Evolutionary conservation across 495 filamentous ascomycete species (phyloP).

Genomic region (Parathielavia appendiculata): DNA sequence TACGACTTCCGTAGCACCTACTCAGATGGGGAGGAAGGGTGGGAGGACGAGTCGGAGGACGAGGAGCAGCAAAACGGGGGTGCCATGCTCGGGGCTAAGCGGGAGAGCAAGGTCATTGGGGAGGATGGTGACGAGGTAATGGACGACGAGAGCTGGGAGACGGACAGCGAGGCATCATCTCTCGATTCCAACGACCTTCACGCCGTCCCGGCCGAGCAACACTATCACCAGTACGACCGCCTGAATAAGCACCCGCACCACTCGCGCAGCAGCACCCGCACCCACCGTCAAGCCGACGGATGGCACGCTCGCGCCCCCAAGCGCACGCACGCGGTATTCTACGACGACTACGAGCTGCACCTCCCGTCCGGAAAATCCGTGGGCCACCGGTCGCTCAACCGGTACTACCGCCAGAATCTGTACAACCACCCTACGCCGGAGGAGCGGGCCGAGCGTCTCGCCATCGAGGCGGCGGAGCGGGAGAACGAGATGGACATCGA

Average conservation of each 20-base stretch:
- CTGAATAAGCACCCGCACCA: slow-evolving; percentile 62
- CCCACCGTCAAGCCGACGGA: slow-evolving; percentile 64
- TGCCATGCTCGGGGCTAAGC: slow-evolving; percentile 53
- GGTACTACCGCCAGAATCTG: slow-evolving; percentile 90
- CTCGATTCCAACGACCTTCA: slow-evolving; percentile 72
- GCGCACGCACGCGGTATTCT: slow-evolving; percentile 64
- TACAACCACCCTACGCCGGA: slow-evolving; percentile 68
- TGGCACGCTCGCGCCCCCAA: slow-evolving; percentile 68
- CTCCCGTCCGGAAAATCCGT: slow-evolving; percentile 87
- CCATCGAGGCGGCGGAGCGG: slow-evolving; percentile 43
- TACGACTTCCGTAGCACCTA: slow-evolving; percentile 97
- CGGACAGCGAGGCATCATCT: slow-evolving; percentile 77
- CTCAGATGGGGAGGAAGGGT: slow-evolving; percentile 60
- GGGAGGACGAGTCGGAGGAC: slow-evolving; percentile 62
- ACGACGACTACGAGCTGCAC: slow-evolving; percentile 88
- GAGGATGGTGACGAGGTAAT: slow-evolving; percentile 41
- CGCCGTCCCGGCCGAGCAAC: slow-evolving; percentile 63
- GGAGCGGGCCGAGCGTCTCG: slow-evolving; percentile 57
- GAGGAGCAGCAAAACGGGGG: slow-evolving; percentile 54
- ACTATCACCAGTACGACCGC: slow-evolving; percentile 54
- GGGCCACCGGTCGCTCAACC: slow-evolving; percentile 79
- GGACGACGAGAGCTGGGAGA: slow-evolving; percentile 67
- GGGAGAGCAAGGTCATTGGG: slow-evolving; percentile 41
- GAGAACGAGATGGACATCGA: slow-evolving; percentile 31
- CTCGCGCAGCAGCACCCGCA: slow-evolving; percentile 56